These are phyloP conservation scores for Fusarium concolor DNA, from an alignment of 2,329 filamentous ascomycete genomes.

Conservation along the genomic window DNA sequence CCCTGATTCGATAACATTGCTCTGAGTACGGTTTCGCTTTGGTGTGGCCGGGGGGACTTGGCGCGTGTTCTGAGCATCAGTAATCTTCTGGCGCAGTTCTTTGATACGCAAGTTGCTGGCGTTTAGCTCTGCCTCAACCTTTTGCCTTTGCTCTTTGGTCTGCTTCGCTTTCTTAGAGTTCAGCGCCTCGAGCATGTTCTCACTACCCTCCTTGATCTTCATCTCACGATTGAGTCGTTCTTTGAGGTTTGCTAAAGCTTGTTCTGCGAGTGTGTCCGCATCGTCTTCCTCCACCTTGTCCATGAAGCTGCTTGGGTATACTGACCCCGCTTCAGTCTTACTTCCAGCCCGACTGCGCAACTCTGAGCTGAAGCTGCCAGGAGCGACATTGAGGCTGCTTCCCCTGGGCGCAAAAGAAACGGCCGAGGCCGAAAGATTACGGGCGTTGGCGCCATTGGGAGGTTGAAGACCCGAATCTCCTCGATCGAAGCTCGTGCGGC, in stretches of 20 bases:
- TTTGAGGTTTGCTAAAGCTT: constrained; percentile 78
- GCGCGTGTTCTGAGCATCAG: constrained; percentile 67
- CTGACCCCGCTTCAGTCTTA: constrained; percentile 51
- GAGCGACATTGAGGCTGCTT: constrained; percentile 75
- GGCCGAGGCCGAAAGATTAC: constrained; percentile 64
- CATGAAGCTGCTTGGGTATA: constrained; percentile 56
- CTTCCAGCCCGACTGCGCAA: constrained; percentile 70
- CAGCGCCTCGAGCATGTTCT: constrained; percentile 96
- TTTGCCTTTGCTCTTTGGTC: constrained; percentile 82
- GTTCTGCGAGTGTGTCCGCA: constrained; percentile 69
- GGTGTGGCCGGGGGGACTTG: constrained; percentile 62
- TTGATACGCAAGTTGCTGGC: constrained; percentile 82
- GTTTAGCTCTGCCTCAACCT: constrained; percentile 88
- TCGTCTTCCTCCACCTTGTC: constrained; percentile 74
- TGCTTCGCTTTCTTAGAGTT: constrained; percentile 97
- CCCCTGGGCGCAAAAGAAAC: constrained; percentile 75
- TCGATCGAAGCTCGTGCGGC: constrained; percentile 61
- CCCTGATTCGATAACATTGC: constrained; percentile 58
- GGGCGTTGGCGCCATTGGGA: constrained; percentile 56
- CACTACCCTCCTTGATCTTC: constrained; percentile 97
- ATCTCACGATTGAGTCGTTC: constrained; percentile 93
- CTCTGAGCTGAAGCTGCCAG: constrained; percentile 91
- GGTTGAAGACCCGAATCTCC: constrained; percentile 64
- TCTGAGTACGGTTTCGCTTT: constrained; percentile 62
- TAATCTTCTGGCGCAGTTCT: constrained; percentile 69